A percentile compares a stretch with the other conserved stretches of the same genome.
Conservation (phyloP, 176 grass and related monocot genomes). For the Bolboschoenus planiculmis region DNA sequence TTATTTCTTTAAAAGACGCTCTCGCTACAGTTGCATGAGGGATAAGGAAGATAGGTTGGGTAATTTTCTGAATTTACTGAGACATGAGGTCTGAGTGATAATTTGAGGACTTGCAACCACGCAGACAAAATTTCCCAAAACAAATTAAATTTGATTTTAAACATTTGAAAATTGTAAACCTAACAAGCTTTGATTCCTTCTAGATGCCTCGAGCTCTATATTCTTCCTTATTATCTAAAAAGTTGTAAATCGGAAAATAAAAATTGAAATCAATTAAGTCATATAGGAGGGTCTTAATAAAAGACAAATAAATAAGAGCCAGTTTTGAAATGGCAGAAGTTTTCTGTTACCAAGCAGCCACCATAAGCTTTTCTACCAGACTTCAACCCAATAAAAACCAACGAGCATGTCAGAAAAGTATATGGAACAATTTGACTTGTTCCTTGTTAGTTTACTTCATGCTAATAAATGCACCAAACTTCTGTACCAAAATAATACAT, state of each 20-base stretch:
- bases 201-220: slow-evolving; percentile 57
- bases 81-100: background rate
- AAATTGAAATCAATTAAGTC: slow-evolving; percentile 5
- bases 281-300: background rate
- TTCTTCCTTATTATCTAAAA: slow-evolving; percentile 87
- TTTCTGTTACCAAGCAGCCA: background rate
- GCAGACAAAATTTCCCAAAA: background rate
- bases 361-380: background rate
- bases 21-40: background rate
- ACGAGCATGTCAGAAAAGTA: background rate
- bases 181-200: slow-evolving; percentile 21
- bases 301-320: background rate
- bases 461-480: background rate
- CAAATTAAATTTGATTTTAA: background rate
- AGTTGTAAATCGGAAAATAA: slow-evolving; percentile 11
- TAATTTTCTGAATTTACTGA: background rate
- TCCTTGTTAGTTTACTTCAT: background rate
- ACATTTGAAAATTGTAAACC: slow-evolving; percentile 26
- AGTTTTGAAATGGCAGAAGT: background rate
- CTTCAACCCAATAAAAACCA: background rate
- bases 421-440: background rate
- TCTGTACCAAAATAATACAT: background rate
- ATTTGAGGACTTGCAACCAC: background rate
- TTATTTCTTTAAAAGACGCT: background rate
- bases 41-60: background rate